Evolutionary conservation across 306 rosid genomes (phyloP).

Genomic region (Cicer chorassanicum): DNA sequence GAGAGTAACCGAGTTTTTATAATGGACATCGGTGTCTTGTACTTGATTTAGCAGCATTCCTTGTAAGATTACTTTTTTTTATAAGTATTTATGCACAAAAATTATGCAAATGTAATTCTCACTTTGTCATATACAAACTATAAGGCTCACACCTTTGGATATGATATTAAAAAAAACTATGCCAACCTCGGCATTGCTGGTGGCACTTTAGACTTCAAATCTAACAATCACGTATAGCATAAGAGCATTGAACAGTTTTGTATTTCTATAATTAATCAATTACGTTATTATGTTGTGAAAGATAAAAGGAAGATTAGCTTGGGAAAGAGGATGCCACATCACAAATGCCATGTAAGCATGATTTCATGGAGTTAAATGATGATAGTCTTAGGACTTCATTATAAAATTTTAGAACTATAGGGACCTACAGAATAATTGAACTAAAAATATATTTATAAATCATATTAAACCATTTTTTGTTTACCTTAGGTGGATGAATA

Average conservation of each 20-base stretch:
- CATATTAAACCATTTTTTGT: conserved; percentile 25
- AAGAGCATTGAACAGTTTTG: background rate
- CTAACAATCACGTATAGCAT: background rate
- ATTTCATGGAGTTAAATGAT: conserved; percentile 15
- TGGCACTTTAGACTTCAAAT: background rate
- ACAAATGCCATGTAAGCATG: conserved; percentile 2
- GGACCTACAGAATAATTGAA: background rate
- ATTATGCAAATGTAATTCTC: background rate
- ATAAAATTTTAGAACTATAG: background rate
- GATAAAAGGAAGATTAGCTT: conserved; percentile 10
- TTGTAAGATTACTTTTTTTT: background rate
- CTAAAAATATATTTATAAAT: conserved; percentile 14
- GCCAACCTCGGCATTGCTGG: background rate
- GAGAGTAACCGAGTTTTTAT: background rate
- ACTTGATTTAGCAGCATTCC: conserved; percentile 11
- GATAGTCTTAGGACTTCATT: background rate
- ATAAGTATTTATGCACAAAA: background rate
- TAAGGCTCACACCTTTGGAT: background rate
- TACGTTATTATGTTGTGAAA: background rate
- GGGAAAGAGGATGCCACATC: background rate
- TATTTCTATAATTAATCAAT: conserved; percentile 12
- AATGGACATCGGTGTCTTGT: background rate
- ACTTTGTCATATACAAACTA: background rate
- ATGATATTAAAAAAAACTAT: background rate
- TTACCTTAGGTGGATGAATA: conserved; percentile 12